These are phyloP conservation scores for Rickenella mellea DNA, from an alignment of 768 basidiomycete genomes.

Conservation along the genomic window DNA sequence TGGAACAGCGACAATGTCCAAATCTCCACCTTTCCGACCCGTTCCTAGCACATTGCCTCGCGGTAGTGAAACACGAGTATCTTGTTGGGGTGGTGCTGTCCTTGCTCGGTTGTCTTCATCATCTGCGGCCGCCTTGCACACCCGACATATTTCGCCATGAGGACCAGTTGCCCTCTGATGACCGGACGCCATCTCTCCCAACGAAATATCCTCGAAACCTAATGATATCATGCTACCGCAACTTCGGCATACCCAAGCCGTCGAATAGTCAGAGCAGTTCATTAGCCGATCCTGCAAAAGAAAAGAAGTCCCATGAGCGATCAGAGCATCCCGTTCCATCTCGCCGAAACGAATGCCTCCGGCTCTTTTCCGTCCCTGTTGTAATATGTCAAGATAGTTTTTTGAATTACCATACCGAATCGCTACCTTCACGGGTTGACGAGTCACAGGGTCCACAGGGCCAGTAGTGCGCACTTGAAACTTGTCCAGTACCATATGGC, in stretches of 20 bases:
- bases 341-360: conserved; percentile 99
- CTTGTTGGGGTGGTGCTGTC: conserved; percentile 43
- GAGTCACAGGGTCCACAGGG: conserved; percentile 89
- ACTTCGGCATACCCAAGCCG: conserved; percentile 95
- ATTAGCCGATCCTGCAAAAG: conserved; percentile 95
- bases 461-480: conserved; percentile 99
- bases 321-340: conserved; percentile 98
- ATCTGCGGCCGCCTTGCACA: conserved; percentile 72
- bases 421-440: conserved; percentile 89
- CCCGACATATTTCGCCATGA: conserved; percentile 88
- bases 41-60: conserved; percentile 56
- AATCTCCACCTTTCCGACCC: conserved; percentile 59
- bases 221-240: conserved; percentile 94
- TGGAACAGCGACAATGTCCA: conserved; percentile 93
- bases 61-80: conserved; percentile 57
- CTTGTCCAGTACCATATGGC: conserved; percentile 99
- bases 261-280: conserved; percentile 99
- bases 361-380: conserved; percentile 90
- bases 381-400: conserved; percentile 5
- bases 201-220: conserved; percentile 83
- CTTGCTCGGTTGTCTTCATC: conserved; percentile 54
- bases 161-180: conserved; percentile 55
- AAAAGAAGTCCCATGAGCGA: conserved; percentile 98
- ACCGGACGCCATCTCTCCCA: conserved; percentile 51
- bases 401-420: too few species aligned